A percentile compares a stretch with the other conserved stretches of the same genome.
Conservation (phyloP, 805 yeast species). For the Candida saitoana region DNA sequence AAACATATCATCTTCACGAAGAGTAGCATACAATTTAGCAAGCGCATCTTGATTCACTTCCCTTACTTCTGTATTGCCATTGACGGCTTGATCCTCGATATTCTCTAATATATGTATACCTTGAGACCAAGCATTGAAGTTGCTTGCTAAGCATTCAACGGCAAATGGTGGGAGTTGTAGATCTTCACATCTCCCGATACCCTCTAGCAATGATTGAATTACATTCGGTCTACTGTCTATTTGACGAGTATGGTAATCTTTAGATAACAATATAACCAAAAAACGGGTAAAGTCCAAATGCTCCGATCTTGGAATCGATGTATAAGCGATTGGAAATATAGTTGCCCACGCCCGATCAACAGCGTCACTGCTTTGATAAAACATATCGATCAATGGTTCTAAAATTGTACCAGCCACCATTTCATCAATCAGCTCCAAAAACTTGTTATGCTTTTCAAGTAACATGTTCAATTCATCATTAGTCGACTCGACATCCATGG, state of each 20-base stretch:
- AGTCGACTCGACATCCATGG: slow-evolving; percentile 26
- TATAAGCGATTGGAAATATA: slow-evolving; percentile 76
- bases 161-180: slow-evolving; percentile 91
- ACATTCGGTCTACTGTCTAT: slow-evolving; percentile 83
- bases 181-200: slow-evolving; percentile 67
- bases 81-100: slow-evolving; percentile 50
- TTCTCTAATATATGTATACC: slow-evolving; percentile 81
- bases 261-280: slow-evolving; percentile 72
- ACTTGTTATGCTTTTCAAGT: slow-evolving; percentile 24
- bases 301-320: slow-evolving; percentile 72
- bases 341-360: slow-evolving; percentile 81
- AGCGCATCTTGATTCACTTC: slow-evolving; percentile 89
- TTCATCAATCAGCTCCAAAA: slow-evolving; percentile 26
- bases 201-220: slow-evolving; percentile 77
- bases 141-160: slow-evolving; percentile 79
- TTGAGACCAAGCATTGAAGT: slow-evolving; percentile 88
- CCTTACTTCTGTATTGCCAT: slow-evolving; percentile 68
- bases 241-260: slow-evolving; percentile 91
- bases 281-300: slow-evolving; percentile 80
- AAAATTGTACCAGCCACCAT: slow-evolving; percentile 58
- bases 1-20: slow-evolving; percentile 95
- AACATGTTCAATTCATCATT: slow-evolving; percentile 17
- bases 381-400: slow-evolving; percentile 71
- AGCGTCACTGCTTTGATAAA: slow-evolving; percentile 75
- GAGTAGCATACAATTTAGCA: slow-evolving; percentile 78